phyloP scores from a whole-genome alignment of 2,329 filamentous ascomycete genomes.

The Calonectria pauciramosa region DNA sequence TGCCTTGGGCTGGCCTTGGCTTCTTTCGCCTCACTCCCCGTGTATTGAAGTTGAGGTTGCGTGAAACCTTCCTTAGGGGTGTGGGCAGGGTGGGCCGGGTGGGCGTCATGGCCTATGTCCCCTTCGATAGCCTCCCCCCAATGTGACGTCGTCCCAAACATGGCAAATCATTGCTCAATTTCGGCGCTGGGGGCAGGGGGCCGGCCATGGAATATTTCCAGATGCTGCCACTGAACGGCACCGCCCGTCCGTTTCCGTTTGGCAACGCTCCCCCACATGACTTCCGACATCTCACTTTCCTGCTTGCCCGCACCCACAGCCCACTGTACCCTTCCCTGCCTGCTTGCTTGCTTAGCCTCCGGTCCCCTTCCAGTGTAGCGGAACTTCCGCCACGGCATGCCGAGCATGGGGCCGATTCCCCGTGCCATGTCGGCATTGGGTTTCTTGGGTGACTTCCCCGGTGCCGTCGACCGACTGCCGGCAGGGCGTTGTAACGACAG shows the following conservation, averaged over 20 bases:
- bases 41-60: not conserved
- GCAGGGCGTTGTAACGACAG: not conserved
- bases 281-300: not conserved
- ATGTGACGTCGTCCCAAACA: conserved; percentile 59
- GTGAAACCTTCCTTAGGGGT: conserved; percentile 12
- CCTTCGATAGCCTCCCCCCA: not conserved
- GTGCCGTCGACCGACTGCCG: not conserved
- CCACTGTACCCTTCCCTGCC: not conserved
- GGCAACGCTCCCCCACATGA: not conserved
- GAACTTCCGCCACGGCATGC: not conserved
- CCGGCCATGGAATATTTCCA: conserved; percentile 40
- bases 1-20: not conserved
- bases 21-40: conserved; percentile 5
- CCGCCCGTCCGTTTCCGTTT: not conserved
- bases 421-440: conserved; percentile 14
- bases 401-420: conserved; percentile 11
- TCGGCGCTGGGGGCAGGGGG: not conserved
- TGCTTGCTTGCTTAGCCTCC: not conserved
- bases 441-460: conserved; percentile 8
- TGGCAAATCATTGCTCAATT: conserved; percentile 2
- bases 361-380: not conserved
- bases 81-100: not conserved
- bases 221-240: conserved; percentile 35
- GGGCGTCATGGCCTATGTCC: not conserved
- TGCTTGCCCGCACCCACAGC: not conserved